Evolutionary conservation across 2,329 filamentous ascomycete genomes (phyloP).

Genomic region (Penicillium sp.): DNA sequence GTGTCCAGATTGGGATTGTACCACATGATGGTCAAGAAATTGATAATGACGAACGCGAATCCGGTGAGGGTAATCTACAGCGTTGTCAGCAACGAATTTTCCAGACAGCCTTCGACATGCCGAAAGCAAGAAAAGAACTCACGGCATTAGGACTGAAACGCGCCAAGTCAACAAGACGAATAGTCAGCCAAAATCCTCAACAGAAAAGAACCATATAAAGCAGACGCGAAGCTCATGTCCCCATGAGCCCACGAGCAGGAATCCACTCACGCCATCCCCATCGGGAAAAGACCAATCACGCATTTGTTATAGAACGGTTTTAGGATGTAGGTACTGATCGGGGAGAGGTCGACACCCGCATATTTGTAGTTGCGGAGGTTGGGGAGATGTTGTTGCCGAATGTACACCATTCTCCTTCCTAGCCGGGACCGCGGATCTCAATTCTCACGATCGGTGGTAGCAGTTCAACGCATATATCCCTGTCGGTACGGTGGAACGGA

Average conservation of each 20-base stretch:
- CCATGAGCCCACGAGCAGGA: too few species aligned
- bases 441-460: background rate
- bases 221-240: slow-evolving; percentile 3
- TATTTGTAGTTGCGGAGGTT: slow-evolving; percentile 95
- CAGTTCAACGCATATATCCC: slow-evolving; percentile 3
- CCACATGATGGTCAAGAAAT: slow-evolving; percentile 88
- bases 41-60: slow-evolving; percentile 81
- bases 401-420: slow-evolving; percentile 69
- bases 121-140: slow-evolving; percentile 22
- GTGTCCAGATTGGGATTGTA: slow-evolving; percentile 91
- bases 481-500: slow-evolving; percentile 1
- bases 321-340: slow-evolving; percentile 84
- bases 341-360: slow-evolving; percentile 80
- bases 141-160: slow-evolving; percentile 45
- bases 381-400: slow-evolving; percentile 81
- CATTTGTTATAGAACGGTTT: slow-evolving; percentile 97
- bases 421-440: background rate
- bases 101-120: too few species aligned
- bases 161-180: slow-evolving; percentile 9
- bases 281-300: slow-evolving; percentile 89
- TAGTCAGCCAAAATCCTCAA: slow-evolving; percentile 5
- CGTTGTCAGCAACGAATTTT: background rate
- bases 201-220: background rate
- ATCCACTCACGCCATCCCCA: slow-evolving; percentile 74
- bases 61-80: slow-evolving; percentile 75